A percentile compares a stretch with the other conserved stretches of the same genome.
These are phyloP conservation scores for Fusarium verrucosum DNA, from an alignment of 2,329 filamentous ascomycete species.

Conservation along the genomic window DNA sequence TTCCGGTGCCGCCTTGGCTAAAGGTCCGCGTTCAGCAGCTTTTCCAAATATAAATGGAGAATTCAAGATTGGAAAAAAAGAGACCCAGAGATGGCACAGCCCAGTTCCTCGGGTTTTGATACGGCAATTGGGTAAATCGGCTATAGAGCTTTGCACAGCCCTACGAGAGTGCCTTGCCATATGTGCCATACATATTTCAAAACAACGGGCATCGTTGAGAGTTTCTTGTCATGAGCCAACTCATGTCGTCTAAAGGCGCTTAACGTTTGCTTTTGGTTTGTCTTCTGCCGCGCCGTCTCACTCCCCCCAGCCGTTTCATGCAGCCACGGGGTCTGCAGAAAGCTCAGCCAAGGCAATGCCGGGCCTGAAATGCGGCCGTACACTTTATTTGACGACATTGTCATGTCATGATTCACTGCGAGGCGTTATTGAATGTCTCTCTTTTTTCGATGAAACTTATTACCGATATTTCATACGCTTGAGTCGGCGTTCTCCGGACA, in stretches of 20 bases:
- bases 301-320: constrained; percentile 14
- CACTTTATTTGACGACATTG: constrained; percentile 3
- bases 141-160: constrained; percentile 7
- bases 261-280: constrained; percentile 38
- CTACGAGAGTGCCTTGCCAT: constrained; percentile 24
- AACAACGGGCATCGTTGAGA: background rate
- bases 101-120: background rate
- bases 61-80: constrained; percentile 3
- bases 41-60: constrained; percentile 2
- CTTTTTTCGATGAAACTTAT: background rate
- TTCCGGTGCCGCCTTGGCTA: background rate
- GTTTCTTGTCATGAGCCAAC: background rate
- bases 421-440: constrained; percentile 13
- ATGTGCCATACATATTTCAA: background rate
- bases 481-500: background rate
- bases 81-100: background rate
- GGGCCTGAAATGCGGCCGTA: constrained; percentile 9
- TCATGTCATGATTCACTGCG: background rate
- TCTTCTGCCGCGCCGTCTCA: constrained; percentile 37
- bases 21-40: constrained; percentile 3
- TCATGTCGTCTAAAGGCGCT: constrained; percentile 31
- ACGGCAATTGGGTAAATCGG: background rate
- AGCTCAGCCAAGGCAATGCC: constrained; percentile 8
- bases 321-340: constrained; percentile 12
- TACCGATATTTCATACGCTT: background rate